A percentile compares a stretch with the other conserved stretches of the same genome.
These are phyloP conservation scores for Stygiomarasmius scandens DNA, from an alignment of 1,284 basidiomycete genomes.

Conservation along the genomic window DNA sequence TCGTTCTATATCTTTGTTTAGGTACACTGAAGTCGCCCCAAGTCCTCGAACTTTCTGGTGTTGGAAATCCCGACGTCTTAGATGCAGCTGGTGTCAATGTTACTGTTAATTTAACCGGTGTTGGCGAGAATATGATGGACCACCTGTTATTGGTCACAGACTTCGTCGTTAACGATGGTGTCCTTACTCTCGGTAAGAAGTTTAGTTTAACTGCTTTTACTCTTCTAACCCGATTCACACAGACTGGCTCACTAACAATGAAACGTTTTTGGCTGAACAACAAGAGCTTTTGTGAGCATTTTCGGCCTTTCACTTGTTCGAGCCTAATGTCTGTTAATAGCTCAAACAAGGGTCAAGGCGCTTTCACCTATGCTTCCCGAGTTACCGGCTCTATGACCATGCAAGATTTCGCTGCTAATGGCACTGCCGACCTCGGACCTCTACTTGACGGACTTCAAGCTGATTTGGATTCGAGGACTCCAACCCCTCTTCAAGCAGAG, in stretches of 20 bases:
- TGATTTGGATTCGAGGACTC: not conserved
- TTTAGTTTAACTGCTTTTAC: not conserved
- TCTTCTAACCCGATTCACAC: too few relatives aligned
- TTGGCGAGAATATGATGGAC: not conserved
- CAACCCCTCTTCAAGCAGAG: not conserved
- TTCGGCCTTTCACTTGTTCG: not conserved
- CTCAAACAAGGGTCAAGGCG: not conserved
- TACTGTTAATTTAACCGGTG: not conserved
- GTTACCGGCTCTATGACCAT: not conserved
- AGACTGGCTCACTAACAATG: not conserved
- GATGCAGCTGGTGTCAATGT: not conserved
- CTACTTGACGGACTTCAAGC: not conserved
- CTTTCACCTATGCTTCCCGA: not conserved
- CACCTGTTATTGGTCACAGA: not conserved
- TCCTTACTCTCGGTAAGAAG: not conserved
- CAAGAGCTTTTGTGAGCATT: not conserved
- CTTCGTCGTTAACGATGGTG: not conserved
- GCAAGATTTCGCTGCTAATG: not conserved
- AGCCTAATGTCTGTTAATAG: not conserved
- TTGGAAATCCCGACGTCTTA: conserved; percentile 1
- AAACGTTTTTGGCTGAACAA: not conserved
- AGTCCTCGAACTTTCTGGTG: not conserved
- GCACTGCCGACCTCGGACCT: not conserved
- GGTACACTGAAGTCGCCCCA: conserved; percentile 1
- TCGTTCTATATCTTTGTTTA: too few relatives aligned